A percentile compares a stretch with the other conserved stretches of the same genome.
Conservation (phyloP, 306 rosid genomes). For the Vigna radiata region DNA sequence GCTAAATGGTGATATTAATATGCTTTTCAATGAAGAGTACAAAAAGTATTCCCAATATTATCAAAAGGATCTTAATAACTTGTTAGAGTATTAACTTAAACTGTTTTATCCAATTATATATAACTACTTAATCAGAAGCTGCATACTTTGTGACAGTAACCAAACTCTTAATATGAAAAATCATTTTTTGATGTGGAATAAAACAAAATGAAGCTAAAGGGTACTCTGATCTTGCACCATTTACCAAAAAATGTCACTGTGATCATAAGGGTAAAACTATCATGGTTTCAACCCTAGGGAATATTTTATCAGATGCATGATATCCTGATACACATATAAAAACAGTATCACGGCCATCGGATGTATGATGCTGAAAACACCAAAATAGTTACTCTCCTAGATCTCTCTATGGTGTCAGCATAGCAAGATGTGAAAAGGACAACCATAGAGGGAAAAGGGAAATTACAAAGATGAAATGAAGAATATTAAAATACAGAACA, state of each 20-base stretch:
- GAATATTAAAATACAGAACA: constrained; percentile 5
- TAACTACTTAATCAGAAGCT: too few species aligned
- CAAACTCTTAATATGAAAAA: too few species aligned
- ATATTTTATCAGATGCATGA: background rate
- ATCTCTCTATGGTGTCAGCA: background rate
- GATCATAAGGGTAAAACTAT: background rate
- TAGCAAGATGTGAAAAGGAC: background rate
- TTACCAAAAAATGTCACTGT: background rate
- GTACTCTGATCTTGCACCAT: background rate
- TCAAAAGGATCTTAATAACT: too few species aligned
- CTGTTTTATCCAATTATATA: too few species aligned
- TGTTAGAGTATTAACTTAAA: too few species aligned
- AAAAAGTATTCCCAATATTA: too few species aligned
- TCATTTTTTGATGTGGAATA: too few species aligned
- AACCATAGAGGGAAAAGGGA: background rate
- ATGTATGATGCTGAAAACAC: background rate
- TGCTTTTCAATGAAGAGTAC: too few species aligned
- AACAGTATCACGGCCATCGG: background rate
- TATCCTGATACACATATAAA: background rate
- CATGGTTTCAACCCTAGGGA: background rate
- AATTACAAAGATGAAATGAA: background rate
- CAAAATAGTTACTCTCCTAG: background rate
- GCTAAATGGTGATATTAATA: too few species aligned
- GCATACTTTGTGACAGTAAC: too few species aligned
- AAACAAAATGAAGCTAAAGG: background rate